phyloP scores from a whole-genome alignment of 805 yeast species.

The Candida nonsorbophila region DNA sequence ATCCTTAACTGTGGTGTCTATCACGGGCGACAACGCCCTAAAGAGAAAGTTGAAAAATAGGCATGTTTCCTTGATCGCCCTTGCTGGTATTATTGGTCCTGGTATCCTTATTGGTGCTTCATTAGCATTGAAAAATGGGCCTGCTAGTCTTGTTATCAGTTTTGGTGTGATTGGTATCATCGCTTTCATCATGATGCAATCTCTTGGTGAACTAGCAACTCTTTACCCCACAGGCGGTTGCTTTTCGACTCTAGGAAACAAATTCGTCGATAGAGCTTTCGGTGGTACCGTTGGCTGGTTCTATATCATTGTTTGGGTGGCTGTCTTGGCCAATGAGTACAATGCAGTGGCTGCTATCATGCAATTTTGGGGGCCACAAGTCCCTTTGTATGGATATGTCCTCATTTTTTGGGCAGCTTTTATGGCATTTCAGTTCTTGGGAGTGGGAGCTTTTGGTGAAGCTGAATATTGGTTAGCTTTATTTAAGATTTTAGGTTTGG shows the following conservation, averaged over 20 bases:
- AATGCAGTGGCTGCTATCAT: conserved; percentile 48
- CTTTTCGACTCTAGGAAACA: conserved; percentile 47
- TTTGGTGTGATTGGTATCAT: conserved; percentile 49
- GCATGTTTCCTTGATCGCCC: conserved; percentile 46
- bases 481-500: conserved; percentile 40
- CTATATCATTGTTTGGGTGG: conserved; percentile 53
- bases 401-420: conserved; percentile 49
- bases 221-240: conserved; percentile 47
- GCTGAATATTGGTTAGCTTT: conserved; percentile 51
- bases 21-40: conserved; percentile 23
- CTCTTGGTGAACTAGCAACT: conserved; percentile 53
- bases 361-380: conserved; percentile 44
- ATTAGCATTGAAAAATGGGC: conserved; percentile 44
- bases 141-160: conserved; percentile 48
- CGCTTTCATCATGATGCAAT: conserved; percentile 51
- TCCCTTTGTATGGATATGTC: conserved; percentile 53
- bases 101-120: conserved; percentile 54
- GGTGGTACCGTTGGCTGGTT: conserved; percentile 54
- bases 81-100: conserved; percentile 59
- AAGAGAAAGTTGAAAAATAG: conserved; percentile 46
- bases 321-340: conserved; percentile 51
- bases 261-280: conserved; percentile 48
- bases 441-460: conserved; percentile 54
- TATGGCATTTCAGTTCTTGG: conserved; percentile 43
- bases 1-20: background rate